Evolutionary conservation across 2,329 filamentous ascomycete species (phyloP).

Genomic region (Phialophora expanda): DNA sequence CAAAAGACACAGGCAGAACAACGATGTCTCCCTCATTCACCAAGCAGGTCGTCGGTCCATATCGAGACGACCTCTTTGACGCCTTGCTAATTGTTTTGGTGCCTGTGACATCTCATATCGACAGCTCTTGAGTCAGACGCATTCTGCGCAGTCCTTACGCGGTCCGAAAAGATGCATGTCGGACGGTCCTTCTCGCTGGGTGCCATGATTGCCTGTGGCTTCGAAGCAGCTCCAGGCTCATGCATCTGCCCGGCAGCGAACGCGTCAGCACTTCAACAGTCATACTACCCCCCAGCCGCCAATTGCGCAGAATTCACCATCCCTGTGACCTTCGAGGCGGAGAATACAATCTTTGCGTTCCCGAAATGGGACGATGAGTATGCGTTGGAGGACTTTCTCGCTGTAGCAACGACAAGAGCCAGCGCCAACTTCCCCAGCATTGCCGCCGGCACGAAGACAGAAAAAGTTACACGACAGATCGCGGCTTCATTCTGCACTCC

Average conservation of each 20-base stretch:
- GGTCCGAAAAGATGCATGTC: neutral
- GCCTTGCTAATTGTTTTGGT: neutral
- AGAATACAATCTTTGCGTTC: slow-evolving; percentile 22
- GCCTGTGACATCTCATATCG: neutral
- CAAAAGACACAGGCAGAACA: neutral
- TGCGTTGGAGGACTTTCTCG: slow-evolving; percentile 24
- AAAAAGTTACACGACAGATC: slow-evolving; percentile 26
- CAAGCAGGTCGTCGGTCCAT: neutral
- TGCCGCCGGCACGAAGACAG: slow-evolving; percentile 21
- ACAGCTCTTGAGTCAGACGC: neutral
- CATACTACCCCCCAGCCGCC: slow-evolving; percentile 18
- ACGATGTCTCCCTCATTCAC: neutral
- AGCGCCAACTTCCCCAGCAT: slow-evolving; percentile 15
- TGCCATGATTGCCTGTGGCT: slow-evolving; percentile 13
- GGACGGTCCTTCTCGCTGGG: slow-evolving; percentile 3
- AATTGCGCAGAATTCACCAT: slow-evolving; percentile 22
- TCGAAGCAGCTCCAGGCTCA: slow-evolving; percentile 22
- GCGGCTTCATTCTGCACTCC: slow-evolving; percentile 35
- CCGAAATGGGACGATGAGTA: slow-evolving; percentile 26
- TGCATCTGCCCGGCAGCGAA: slow-evolving; percentile 21
- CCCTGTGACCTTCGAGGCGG: slow-evolving; percentile 21
- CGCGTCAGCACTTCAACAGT: slow-evolving; percentile 17
- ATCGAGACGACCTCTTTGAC: neutral
- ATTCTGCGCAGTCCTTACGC: neutral
- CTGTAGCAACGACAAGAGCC: slow-evolving; percentile 19